Base-by-base conservation (phyloP, 192 early-diverging fungal species). In the Umbelopsis vinacea region DNA sequence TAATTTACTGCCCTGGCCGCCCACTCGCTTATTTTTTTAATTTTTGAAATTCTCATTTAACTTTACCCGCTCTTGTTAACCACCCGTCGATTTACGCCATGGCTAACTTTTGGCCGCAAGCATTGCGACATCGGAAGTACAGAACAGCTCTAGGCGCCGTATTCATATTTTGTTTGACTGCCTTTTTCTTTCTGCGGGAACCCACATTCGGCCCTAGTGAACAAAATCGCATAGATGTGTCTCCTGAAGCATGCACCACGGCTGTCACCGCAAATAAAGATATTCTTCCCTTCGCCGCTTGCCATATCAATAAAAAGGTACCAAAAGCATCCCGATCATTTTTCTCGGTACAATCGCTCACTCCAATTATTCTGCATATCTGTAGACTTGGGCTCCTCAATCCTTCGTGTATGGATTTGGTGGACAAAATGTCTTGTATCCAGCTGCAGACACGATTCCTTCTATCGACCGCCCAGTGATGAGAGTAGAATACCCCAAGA, bases 401-500 rank as follows among this genome's bases (percentile, higher is more conserved):
- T 23, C 52, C 19, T 71, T 71, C 23, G 35, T 57, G 0, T 71
- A 71, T n/a, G 71, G 71, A 5, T 71, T 55, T 29, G 71, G 71
- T 26, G 35, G 37, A 35, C 29, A 71, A 45, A 55, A 71, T 60
- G 45, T 71, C 40, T n/a, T 23, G 15, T 71, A 57, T 50, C 71
- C 71, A 9, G 53, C 45, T 4, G 0, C 12, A n/a, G 37, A 45
- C 23, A 19, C 11, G 40, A 12, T 43, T 43, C 6, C 40, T 40
- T 8, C 29, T 17, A 24, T 15, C 12, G 19, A 10, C 2, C 52
- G 63, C 6, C 29, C 52, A n/a, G 71, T 71, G 53, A 53, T 71
- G 53, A 53, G 52, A 45, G 55, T 71, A 0, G 43, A 55, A 22
- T 71, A 71, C 45, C 71, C 71, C 71, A 71, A 71, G 38, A 57